Percentiles rank a stretch among this genome's conserved stretches.
phyloP scores from a whole-genome alignment of 257 asterid genomes.

The Primulina eburnea region DNA sequence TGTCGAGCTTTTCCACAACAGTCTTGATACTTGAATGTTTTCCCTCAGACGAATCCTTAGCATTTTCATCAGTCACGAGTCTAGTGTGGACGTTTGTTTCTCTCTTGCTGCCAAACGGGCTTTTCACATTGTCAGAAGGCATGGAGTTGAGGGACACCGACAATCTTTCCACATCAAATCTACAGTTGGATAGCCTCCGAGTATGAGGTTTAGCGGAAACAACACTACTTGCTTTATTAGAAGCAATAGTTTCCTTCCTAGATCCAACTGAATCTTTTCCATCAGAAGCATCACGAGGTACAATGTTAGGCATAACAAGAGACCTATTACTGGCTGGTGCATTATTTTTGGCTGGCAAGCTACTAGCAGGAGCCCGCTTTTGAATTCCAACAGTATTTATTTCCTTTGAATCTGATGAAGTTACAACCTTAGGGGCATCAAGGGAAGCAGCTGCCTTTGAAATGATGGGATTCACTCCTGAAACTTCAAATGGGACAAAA shows the following conservation, averaged over 20 bases:
- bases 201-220: slow-evolving; percentile 49
- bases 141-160: slow-evolving; percentile 48
- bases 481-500: slow-evolving; percentile 40
- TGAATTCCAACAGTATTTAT: slow-evolving; percentile 43
- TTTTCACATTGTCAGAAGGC: slow-evolving; percentile 32
- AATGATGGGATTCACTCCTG: slow-evolving; percentile 66
- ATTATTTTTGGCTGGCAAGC: slow-evolving; percentile 43
- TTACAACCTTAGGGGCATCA: slow-evolving; percentile 47
- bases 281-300: slow-evolving; percentile 64
- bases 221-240: slow-evolving; percentile 39
- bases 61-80: slow-evolving; percentile 44
- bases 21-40: slow-evolving; percentile 41
- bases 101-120: slow-evolving; percentile 35
- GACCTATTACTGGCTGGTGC: slow-evolving; percentile 46
- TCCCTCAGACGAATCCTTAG: slow-evolving; percentile 56
- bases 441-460: slow-evolving; percentile 41
- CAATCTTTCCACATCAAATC: slow-evolving; percentile 57
- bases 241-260: slow-evolving; percentile 58
- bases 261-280: slow-evolving; percentile 49
- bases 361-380: slow-evolving; percentile 52
- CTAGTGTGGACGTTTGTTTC: slow-evolving; percentile 42
- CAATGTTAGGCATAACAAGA: slow-evolving; percentile 56
- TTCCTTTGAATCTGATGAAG: slow-evolving; percentile 53
- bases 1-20: slow-evolving; percentile 51
- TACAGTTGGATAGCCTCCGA: slow-evolving; percentile 52